phyloP scores from a whole-genome alignment of 331 rosid genomes.

The Arachis monticola region DNA sequence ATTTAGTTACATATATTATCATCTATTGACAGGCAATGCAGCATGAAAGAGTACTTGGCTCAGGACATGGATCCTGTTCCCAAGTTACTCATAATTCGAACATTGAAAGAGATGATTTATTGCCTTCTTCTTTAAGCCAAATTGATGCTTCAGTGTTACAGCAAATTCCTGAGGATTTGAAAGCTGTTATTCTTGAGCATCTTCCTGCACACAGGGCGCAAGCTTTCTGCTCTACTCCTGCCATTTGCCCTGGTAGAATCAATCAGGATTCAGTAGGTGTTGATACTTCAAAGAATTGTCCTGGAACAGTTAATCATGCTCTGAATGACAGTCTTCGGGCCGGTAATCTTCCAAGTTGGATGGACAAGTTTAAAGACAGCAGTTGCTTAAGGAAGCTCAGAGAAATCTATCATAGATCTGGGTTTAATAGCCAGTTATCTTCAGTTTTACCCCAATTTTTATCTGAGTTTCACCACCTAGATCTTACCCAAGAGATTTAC shows the following conservation, averaged over 20 bases:
- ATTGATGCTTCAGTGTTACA: constrained; percentile 72
- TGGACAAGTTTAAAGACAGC: constrained; percentile 67
- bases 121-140: constrained; percentile 92
- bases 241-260: constrained; percentile 35
- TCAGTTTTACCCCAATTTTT: constrained; percentile 51
- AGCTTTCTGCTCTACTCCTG: constrained; percentile 50
- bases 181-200: constrained; percentile 65
- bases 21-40: constrained; percentile 50
- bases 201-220: constrained; percentile 79
- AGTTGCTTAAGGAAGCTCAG: constrained; percentile 61
- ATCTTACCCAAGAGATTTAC: constrained; percentile 49
- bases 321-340: constrained; percentile 61
- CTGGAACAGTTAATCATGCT: constrained; percentile 44
- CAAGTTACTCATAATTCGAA: constrained; percentile 42
- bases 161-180: constrained; percentile 80
- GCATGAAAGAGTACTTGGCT: constrained; percentile 45
- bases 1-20: constrained; percentile 22
- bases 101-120: constrained; percentile 59
- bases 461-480: constrained; percentile 54
- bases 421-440: constrained; percentile 57
- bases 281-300: constrained; percentile 37
- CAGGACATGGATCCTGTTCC: constrained; percentile 43
- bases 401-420: constrained; percentile 58
- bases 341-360: constrained; percentile 89
- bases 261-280: constrained; percentile 39